Conservation (phyloP, 2,329 filamentous ascomycete genomes). For the Aspergillus ochraceus region DNA sequence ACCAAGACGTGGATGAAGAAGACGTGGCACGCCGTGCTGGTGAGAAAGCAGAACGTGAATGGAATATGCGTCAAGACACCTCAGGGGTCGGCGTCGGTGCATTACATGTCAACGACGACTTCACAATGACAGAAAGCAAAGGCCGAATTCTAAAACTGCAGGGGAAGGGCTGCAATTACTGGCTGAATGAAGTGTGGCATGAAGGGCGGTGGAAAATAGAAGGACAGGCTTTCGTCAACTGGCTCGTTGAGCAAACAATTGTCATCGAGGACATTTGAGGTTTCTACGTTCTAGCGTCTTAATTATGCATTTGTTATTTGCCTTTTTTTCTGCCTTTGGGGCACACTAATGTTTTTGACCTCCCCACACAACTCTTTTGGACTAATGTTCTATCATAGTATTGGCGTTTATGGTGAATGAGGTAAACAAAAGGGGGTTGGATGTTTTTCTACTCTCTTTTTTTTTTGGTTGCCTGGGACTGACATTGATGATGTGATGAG, state of each 20-base stretch:
- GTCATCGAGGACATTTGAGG: slow-evolving; percentile 34
- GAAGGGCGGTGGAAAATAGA: slow-evolving; percentile 44
- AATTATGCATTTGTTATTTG: background rate
- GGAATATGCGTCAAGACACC: slow-evolving; percentile 64
- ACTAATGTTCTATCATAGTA: background rate
- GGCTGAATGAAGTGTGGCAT: slow-evolving; percentile 39
- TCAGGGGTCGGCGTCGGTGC: slow-evolving; percentile 16
- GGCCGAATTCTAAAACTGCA: slow-evolving; percentile 13
- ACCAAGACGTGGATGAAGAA: slow-evolving; percentile 71
- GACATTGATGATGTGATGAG: slow-evolving; percentile 7
- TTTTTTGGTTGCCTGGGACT: background rate
- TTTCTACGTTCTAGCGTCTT: background rate
- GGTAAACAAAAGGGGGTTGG: background rate
- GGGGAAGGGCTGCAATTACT: slow-evolving; percentile 32
- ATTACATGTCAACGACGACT: slow-evolving; percentile 30
- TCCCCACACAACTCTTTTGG: background rate
- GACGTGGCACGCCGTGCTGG: slow-evolving; percentile 67
- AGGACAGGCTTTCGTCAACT: slow-evolving; percentile 41
- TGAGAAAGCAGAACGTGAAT: slow-evolving; percentile 69
- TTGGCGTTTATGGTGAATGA: background rate
- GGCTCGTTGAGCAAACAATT: slow-evolving; percentile 41
- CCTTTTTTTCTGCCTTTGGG: background rate
- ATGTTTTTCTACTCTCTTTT: background rate
- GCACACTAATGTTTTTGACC: background rate
- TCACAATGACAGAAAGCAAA: slow-evolving; percentile 11